Evolutionary conservation across 352 stramenopile genomes (phyloP).

Genomic region (Globisporangium spinosum): DNA sequence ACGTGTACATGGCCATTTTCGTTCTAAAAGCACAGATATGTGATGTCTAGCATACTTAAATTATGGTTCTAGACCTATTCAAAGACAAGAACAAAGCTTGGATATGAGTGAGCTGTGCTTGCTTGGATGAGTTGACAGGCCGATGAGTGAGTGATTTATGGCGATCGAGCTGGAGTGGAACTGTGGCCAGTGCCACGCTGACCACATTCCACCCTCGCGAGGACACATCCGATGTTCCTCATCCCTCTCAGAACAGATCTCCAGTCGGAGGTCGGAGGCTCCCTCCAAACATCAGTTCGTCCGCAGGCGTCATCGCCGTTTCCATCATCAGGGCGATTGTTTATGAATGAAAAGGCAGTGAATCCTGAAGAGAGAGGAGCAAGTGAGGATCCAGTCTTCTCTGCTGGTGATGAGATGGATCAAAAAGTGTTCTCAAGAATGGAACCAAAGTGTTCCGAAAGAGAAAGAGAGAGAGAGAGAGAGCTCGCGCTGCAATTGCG

Average conservation of each 20-base stretch:
- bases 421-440: neutral
- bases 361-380: neutral
- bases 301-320: neutral
- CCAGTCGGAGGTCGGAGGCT: neutral
- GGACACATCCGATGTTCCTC: neutral
- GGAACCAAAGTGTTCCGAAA: neutral
- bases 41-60: no score
- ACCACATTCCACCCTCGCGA: neutral
- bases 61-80: neutral
- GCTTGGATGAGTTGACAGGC: neutral
- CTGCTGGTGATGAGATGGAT: neutral
- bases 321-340: neutral
- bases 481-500: neutral
- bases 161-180: neutral
- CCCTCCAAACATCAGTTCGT: neutral
- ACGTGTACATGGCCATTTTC: no score
- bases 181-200: neutral
- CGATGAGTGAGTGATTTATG: neutral
- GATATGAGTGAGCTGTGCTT: neutral
- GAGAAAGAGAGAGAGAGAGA: neutral
- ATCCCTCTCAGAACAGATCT: neutral
- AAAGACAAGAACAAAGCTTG: neutral
- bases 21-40: no score
- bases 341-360: neutral
- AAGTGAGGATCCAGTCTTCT: neutral